phyloP scores from a whole-genome alignment of 2,329 filamentous ascomycete genomes.

The Penicillium concentricum region DNA sequence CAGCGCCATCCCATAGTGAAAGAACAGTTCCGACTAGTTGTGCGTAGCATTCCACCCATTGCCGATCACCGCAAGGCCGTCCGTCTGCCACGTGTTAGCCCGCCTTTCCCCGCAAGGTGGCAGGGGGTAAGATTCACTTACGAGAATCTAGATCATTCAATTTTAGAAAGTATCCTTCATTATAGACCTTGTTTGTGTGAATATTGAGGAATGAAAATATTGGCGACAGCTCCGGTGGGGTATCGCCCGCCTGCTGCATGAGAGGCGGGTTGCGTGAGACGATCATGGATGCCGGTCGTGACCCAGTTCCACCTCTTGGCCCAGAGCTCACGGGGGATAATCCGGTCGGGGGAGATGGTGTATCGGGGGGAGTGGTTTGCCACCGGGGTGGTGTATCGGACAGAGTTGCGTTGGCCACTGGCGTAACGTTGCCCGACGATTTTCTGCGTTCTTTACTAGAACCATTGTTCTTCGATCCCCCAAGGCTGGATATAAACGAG shows the following conservation, averaged over 20 bases:
- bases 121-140: conserved; percentile 50
- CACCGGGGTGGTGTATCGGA: conserved; percentile 25
- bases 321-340: conserved; percentile 41
- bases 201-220: conserved; percentile 93
- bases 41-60: conserved; percentile 95
- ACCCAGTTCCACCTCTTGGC: conserved; percentile 49
- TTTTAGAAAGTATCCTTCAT: conserved; percentile 97
- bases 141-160: conserved; percentile 90
- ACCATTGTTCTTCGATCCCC: conserved; percentile 30
- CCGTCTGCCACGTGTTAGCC: conserved; percentile 63
- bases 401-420: conserved; percentile 14
- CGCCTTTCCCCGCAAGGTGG: background rate
- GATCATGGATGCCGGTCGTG: conserved; percentile 80
- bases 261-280: conserved; percentile 80
- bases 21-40: conserved; percentile 93
- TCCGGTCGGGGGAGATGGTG: conserved; percentile 34
- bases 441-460: conserved; percentile 41
- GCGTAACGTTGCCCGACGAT: conserved; percentile 23
- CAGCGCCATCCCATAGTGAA: conserved; percentile 91
- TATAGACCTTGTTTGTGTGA: conserved; percentile 94
- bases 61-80: conserved; percentile 77
- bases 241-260: conserved; percentile 82
- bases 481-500: conserved; percentile 74
- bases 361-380: conserved; percentile 37
- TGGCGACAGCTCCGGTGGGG: conserved; percentile 86